Evolutionary conservation across 345 rosid genomes (phyloP).

Genomic region (Erysimum cheiranthoides): DNA sequence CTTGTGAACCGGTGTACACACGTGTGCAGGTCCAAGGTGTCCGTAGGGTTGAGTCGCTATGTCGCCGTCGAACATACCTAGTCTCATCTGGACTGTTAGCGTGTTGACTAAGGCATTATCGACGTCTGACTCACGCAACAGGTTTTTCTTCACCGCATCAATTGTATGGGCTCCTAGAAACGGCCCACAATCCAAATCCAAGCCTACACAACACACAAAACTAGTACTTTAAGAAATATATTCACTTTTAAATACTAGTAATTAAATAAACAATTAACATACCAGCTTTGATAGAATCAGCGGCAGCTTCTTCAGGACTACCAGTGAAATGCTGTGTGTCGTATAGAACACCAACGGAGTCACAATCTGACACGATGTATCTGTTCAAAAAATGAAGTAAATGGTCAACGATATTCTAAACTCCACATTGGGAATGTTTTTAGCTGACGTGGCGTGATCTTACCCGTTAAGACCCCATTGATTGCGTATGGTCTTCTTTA

Average conservation of each 20-base stretch:
- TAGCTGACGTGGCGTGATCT: conserved; percentile 23
- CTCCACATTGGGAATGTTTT: neutral
- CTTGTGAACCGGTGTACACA: conserved; percentile 76
- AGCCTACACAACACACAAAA: conserved; percentile 52
- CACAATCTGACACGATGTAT: conserved; percentile 89
- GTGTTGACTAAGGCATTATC: conserved; percentile 72
- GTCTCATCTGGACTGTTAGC: conserved; percentile 82
- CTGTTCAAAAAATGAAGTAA: conserved; percentile 42
- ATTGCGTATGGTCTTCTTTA: conserved; percentile 59
- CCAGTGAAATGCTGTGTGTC: conserved; percentile 67
- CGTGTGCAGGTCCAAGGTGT: conserved; percentile 69
- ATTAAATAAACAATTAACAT: neutral
- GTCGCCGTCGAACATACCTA: conserved; percentile 87
- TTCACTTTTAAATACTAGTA: neutral
- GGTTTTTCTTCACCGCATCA: conserved; percentile 54
- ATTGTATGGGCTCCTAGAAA: conserved; percentile 60
- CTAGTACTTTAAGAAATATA: neutral
- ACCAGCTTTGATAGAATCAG: conserved; percentile 89
- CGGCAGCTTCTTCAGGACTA: conserved; percentile 90
- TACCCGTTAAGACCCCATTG: conserved; percentile 90
- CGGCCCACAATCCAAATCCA: conserved; percentile 92
- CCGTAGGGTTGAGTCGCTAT: conserved; percentile 64
- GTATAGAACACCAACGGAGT: conserved; percentile 76
- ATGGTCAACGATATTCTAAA: neutral
- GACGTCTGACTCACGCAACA: conserved; percentile 61